Evolutionary conservation across 441 rosid genomes (phyloP), one percentile per base, ranked within the genome.

Genomic region (Adansonia madagascariensis): DNA sequence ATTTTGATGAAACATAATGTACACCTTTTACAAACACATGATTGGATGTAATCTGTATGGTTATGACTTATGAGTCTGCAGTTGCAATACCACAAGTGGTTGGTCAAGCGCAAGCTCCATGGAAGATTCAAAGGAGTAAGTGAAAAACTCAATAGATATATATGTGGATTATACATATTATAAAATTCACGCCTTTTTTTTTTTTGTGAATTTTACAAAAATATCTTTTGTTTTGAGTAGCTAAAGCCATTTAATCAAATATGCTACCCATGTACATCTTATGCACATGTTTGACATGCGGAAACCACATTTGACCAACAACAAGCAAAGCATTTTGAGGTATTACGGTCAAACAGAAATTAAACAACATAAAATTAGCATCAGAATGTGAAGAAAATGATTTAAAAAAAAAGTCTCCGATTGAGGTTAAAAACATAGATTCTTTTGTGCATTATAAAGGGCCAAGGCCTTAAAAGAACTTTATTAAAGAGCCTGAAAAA

Each of bases 301-400:
- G 44, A 27, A 52, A 70, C 15, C 59, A 31, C 43, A 70, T 65
- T 65, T 65, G 24, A n/a, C 49, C 47, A 11, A n/a, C 6, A 47
- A 47, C 9, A 4, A 49, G 46, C 8, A 4, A 8, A 68, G 73
- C 73, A 69, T 12, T n/a, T 68, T 50, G 39, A 49, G 18, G 73
- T 24, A 49, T 24, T 69, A 6, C 8, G 2, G 3, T 24, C 24
- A 50, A 35, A 71, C 20, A 9, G 60, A 71, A 52, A 62, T 17
- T 24, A 46, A 62, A 7, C 9, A 56, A 60, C 20, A 31, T 2
- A 46, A 71, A 61, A 46, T 39, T 71, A 61, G 61, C 53, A 73
- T 73, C 66, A 57, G 64, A 57, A 61, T 39, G 64, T 72, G 46
- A 53, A 6, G 75, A 71, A 50, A 60, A 61, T 12, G 49, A 73